Base-by-base conservation (phyloP, 2,329 filamentous ascomycete genomes). In the Trichoderma harzianum region DNA sequence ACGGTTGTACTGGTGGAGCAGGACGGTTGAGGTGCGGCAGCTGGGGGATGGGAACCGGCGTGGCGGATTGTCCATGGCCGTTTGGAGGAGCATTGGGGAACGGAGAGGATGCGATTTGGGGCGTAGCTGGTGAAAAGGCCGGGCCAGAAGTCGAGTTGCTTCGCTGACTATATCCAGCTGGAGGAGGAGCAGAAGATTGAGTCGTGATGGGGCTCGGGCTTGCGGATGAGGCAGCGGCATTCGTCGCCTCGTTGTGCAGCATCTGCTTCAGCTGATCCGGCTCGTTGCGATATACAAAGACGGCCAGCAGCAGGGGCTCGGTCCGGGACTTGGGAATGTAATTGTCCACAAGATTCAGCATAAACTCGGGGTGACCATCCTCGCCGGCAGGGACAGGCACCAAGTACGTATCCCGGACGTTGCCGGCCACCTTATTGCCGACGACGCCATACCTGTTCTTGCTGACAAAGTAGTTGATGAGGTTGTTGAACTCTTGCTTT, bases 381-480 rank as follows among this genome's bases (percentile, higher is more conserved):
- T 89, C 86, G 30, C 93, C 94, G 6, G 90, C 87, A 36, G 94
- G 89, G 5, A 98, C 89, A 0, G 96, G 95, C 11, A 98, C 91
- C 36, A 98, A 88, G 80, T 98, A 98, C 1, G 95, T 93, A 78
- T 98, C 95, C 72, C 94, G 91, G 63, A 98, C 92, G 73, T 94
- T 91, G 24, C 90, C 88, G 34, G 90, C 83, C 1, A 88, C 88
- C 79, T 93, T 92, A 78, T 95, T 93, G 16, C 91, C 91, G 7
- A 98, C 87, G 1, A 98, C 95, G 24, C 94, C 95, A 79, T 97
- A 99, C 39, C 94, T 88, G 74, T 92, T 89, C 78, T 95, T 93
- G 65, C 87, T 87, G 55, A 90, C 85, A 79, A 99, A 98, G 82
- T 99, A 98, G 67, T 94, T 88, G 77, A 95, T 93, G n/a, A 98